Evolutionary conservation across 805 yeast genomes (phyloP).

Genomic region (Saturnispora serradocipensis): DNA sequence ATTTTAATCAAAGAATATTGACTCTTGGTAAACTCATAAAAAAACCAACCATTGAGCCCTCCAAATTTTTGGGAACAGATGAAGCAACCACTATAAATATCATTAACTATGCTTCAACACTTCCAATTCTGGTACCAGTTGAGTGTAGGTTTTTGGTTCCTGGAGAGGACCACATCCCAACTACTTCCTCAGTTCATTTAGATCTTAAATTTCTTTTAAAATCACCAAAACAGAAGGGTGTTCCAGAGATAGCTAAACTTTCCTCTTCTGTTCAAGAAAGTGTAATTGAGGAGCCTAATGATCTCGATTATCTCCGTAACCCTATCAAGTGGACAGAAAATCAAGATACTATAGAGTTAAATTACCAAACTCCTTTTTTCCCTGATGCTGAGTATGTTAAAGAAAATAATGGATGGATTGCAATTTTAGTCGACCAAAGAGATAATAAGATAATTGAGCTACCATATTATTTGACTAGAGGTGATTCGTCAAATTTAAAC

Average conservation of each 20-base stretch:
- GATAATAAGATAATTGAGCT: conserved; percentile 74
- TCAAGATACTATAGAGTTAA: conserved; percentile 58
- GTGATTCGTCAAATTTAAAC: conserved; percentile 46
- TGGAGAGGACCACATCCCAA: conserved; percentile 68
- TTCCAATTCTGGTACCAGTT: conserved; percentile 62
- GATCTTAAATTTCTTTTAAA: conserved; percentile 66
- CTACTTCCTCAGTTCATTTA: conserved; percentile 67
- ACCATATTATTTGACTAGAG: conserved; percentile 43
- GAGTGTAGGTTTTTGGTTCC: conserved; percentile 75
- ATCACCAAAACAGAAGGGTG: conserved; percentile 60
- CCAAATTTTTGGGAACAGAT: conserved; percentile 45
- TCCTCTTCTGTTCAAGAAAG: conserved; percentile 25
- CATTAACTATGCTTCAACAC: conserved; percentile 47
- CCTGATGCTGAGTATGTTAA: conserved; percentile 42
- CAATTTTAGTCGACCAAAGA: conserved; percentile 58
- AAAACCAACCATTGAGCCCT: conserved; percentile 44
- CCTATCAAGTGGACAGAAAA: conserved; percentile 57
- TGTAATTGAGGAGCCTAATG: conserved; percentile 46
- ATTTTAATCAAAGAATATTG: conserved; percentile 40
- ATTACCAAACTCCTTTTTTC: conserved; percentile 65
- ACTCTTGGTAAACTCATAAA: conserved; percentile 66
- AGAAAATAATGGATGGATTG: conserved; percentile 47
- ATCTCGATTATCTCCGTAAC: conserved; percentile 57
- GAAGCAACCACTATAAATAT: conserved; percentile 30
- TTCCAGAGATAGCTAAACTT: conserved; percentile 36